Evolutionary conservation across 495 filamentous ascomycete species (phyloP), one percentile per base, ranked within the genome.

Genomic region (Chaetomidium leptoderma): DNA sequence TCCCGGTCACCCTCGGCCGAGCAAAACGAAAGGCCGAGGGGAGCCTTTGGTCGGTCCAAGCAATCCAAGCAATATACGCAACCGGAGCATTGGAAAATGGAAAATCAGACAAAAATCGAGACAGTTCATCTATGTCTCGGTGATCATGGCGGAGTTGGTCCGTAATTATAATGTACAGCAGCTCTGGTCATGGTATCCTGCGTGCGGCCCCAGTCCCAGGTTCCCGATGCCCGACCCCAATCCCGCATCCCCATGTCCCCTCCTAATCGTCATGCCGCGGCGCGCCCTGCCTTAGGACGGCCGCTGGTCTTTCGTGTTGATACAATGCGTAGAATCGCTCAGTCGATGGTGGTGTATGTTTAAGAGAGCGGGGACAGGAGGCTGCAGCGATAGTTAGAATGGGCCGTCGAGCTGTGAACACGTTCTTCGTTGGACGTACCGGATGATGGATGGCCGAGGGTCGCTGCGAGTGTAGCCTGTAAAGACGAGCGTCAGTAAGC

Each of bases 391-490:
- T 26, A 0, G 58, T 64, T 46, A 65, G 57, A 40, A 55, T 11
- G 29, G n/a, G 27, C 13, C 11, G 40, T 21, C 37, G 29, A 10
- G 9, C 37, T 30, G 8, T 33, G 29, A 5, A 16, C 17, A 39
- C 35, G 53, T 21, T 27, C n/a, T 57, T n/a, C 40, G 39, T 42
- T 13, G 21, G 47, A 64, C 68, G 53, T 81, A 97, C 92, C 91
- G 86, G 77, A 98, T 95, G 66, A 97, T 72, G n/a, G 90, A 86
- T 17, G 93, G 93, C 69, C 86, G 84, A 21, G 93, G 93, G 65
- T 90, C 86, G 78, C 92, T 97, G 69, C 88, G 85, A 42, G 92
- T 92, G 77, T 96, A 98, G 61, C 93, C 91, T 95, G 66, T 66
- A 57, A 40, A 48, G 14, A 47, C 6, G 3, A 29, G 27, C 53